Conservation (phyloP, 257 asterid species). For the Misopates orontium region DNA sequence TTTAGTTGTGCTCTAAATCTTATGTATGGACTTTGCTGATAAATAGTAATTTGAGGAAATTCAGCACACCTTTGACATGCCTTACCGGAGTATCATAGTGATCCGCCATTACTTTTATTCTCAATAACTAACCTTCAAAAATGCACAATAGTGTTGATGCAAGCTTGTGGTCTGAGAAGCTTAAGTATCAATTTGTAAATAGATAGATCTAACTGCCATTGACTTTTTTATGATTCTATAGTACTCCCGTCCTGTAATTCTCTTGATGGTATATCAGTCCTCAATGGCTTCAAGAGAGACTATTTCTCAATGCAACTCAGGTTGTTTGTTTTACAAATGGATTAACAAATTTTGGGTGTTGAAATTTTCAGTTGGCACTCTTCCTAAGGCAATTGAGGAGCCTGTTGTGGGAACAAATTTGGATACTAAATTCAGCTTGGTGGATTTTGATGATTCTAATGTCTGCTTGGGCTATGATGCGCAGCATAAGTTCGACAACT, state of each 20-base stretch:
- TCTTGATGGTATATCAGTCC: conserved; percentile 6
- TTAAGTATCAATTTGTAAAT: not conserved
- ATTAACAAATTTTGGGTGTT: conserved; percentile 24
- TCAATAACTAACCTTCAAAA: not conserved
- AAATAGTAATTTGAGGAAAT: not conserved
- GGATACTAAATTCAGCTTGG: conserved; percentile 58
- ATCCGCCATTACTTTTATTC: not conserved
- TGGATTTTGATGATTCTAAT: conserved; percentile 44
- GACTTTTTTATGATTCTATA: not conserved
- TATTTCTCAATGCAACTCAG: conserved; percentile 7
- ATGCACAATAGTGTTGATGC: conserved; percentile 12
- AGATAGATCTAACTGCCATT: too few relatives aligned
- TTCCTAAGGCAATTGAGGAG: conserved; percentile 46
- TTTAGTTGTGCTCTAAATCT: too few relatives aligned
- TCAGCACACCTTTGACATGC: conserved; percentile 1
- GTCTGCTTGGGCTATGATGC: conserved; percentile 41
- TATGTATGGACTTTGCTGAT: too few relatives aligned
- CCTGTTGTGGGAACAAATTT: conserved; percentile 53
- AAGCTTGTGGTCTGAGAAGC: conserved; percentile 17
- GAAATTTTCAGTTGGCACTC: conserved; percentile 53
- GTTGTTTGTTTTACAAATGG: conserved; percentile 24
- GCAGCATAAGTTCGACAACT: conserved; percentile 31
- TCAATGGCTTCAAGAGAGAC: not conserved
- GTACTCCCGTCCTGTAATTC: not conserved
- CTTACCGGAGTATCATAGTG: conserved; percentile 12